A percentile compares a stretch with the other conserved stretches of the same genome.
phyloP scores from a whole-genome alignment of 495 filamentous ascomycete genomes.

The Neurospora sp. region DNA sequence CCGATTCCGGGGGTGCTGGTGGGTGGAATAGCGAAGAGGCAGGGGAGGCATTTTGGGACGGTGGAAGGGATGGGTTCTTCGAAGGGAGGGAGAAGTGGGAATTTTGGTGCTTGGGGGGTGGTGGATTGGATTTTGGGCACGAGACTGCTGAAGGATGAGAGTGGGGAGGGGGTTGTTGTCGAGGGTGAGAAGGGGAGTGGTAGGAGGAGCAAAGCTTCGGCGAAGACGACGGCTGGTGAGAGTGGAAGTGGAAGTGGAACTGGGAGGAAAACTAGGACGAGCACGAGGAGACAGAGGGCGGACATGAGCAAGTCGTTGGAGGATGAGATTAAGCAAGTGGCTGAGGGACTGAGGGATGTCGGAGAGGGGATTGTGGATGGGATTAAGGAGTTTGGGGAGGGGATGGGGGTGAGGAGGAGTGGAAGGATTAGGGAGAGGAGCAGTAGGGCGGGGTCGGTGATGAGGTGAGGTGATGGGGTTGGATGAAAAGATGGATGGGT shows the following conservation, averaged over 20 bases:
- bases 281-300: conserved; percentile 16
- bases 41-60: conserved; percentile 54
- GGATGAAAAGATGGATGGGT: not conserved
- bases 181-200: conserved; percentile 49
- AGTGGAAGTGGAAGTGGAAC: too few relatives aligned
- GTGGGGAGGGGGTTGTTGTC: conserved; percentile 36
- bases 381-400: not conserved
- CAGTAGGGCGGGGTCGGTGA: not conserved
- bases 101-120: conserved; percentile 69
- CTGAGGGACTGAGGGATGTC: not conserved
- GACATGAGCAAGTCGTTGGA: not conserved
- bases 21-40: conserved; percentile 61
- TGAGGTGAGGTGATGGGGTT: not conserved
- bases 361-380: not conserved
- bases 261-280: conserved; percentile 18
- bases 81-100: conserved; percentile 32
- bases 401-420: not conserved
- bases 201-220: conserved; percentile 10
- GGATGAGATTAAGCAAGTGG: not conserved
- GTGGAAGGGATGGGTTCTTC: conserved; percentile 16
- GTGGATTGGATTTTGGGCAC: conserved; percentile 73
- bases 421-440: not conserved
- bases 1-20: conserved; percentile 62
- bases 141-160: conserved; percentile 22
- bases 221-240: too few relatives aligned